These are phyloP conservation scores for Zymoseptoria brevis DNA, from an alignment of 2,329 filamentous ascomycete genomes.

Conservation along the genomic window DNA sequence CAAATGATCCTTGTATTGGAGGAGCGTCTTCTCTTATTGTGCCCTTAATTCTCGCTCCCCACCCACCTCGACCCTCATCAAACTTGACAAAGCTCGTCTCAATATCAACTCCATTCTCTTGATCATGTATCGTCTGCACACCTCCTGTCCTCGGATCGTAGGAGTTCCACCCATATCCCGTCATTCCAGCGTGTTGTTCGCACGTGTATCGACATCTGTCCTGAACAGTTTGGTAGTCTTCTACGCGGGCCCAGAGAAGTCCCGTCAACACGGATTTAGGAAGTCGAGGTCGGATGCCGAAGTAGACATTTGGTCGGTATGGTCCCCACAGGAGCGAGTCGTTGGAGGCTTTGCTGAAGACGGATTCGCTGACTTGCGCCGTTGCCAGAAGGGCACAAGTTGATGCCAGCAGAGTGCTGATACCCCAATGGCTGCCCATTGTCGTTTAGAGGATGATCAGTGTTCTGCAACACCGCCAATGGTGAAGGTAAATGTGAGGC, in stretches of 20 bases:
- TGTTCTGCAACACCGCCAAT: slow-evolving; percentile 1
- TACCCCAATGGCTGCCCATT: slow-evolving; percentile 19
- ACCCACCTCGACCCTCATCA: slow-evolving; percentile 67
- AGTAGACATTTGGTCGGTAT: slow-evolving; percentile 89
- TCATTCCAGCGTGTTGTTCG: slow-evolving; percentile 90
- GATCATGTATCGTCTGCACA: slow-evolving; percentile 82
- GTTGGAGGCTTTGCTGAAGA: slow-evolving; percentile 51
- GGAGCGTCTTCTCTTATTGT: slow-evolving; percentile 61
- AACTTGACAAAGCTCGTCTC: slow-evolving; percentile 92
- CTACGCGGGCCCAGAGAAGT: slow-evolving; percentile 81
- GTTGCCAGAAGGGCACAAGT: slow-evolving; percentile 15
- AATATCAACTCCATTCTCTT: slow-evolving; percentile 78
- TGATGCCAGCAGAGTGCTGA: slow-evolving; percentile 18
- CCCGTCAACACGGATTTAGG: slow-evolving; percentile 75
- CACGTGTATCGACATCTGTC: slow-evolving; percentile 84
- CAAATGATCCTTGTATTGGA: slow-evolving; percentile 9
- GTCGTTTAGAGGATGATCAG: slow-evolving; percentile 4
- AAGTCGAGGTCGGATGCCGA: slow-evolving; percentile 75
- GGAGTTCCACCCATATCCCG: slow-evolving; percentile 95
- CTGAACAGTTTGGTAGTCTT: slow-evolving; percentile 68
- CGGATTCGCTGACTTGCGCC: slow-evolving; percentile 14
- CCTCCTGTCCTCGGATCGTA: slow-evolving; percentile 87
- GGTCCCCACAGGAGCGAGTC: slow-evolving; percentile 91
- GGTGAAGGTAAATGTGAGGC: background rate
- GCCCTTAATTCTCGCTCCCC: slow-evolving; percentile 83